Conservation (phyloP, 2,329 filamentous ascomycete genomes). For the Zasmidium angulare region DNA sequence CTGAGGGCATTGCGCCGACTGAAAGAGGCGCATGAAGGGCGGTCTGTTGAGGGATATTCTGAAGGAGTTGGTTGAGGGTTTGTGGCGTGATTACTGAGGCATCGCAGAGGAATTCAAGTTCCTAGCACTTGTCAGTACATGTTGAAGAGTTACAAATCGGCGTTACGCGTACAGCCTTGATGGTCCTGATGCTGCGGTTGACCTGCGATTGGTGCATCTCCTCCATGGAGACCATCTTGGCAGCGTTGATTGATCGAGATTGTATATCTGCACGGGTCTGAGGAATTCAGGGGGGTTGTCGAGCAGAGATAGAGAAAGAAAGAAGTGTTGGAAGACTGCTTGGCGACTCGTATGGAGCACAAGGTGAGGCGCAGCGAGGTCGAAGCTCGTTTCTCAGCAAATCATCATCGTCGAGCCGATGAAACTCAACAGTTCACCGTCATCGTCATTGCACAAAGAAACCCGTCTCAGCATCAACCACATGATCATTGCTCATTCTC, state of each 20-base stretch:
- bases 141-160: neutral
- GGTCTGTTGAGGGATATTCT: conserved; percentile 71
- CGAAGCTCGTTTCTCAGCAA: neutral
- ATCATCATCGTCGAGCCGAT: neutral
- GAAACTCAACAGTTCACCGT: neutral
- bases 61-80: conserved; percentile 72
- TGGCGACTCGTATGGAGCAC: neutral
- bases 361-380: neutral
- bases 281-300: neutral
- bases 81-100: conserved; percentile 73
- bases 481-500: too few species aligned
- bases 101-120: conserved; percentile 87
- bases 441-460: neutral
- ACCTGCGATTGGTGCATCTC: conserved; percentile 59
- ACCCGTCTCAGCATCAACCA: neutral
- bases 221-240: conserved; percentile 37
- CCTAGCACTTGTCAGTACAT: conserved; percentile 53
- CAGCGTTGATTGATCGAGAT: neutral
- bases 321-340: neutral
- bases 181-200: conserved; percentile 81
- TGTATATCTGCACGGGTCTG: neutral
- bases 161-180: conserved; percentile 70
- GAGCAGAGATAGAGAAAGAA: neutral
- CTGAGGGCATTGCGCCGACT: conserved; percentile 38
- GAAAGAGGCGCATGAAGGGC: conserved; percentile 49